These are phyloP conservation scores for Teunomyces aglyptinius DNA, from an alignment of 805 yeast genomes.

Conservation along the genomic window DNA sequence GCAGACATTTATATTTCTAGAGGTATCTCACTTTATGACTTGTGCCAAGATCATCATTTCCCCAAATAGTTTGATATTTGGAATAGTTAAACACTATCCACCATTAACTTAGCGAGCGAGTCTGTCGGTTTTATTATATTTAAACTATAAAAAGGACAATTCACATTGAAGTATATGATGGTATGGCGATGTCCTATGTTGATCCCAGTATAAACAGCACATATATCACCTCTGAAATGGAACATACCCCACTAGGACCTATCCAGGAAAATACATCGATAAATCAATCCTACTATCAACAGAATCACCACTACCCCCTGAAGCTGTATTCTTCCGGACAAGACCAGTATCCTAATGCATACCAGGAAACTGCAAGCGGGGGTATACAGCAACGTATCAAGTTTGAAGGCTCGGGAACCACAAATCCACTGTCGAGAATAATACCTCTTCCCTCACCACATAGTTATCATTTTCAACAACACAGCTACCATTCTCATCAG, in stretches of 20 bases:
- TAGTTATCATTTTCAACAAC: background rate
- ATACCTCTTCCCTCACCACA: background rate
- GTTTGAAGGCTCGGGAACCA: background rate
- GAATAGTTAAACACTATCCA: background rate
- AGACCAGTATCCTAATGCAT: background rate
- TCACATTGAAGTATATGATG: background rate
- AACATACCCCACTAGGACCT: background rate
- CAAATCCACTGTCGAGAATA: background rate
- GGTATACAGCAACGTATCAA: background rate
- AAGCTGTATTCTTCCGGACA: background rate
- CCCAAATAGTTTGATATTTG: background rate
- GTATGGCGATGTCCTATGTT: background rate
- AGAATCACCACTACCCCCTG: background rate
- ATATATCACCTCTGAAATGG: background rate
- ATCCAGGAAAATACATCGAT: background rate
- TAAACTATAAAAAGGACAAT: background rate
- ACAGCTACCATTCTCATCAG: background rate
- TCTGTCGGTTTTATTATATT: background rate
- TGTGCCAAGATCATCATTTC: background rate
- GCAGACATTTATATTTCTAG: background rate
- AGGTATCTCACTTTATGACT: background rate
- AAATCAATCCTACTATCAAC: background rate
- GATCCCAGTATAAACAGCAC: background rate
- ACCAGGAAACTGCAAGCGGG: background rate
- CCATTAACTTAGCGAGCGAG: background rate